Conservation (phyloP, 768 basidiomycete species). For the Strobilomyces confusus region DNA sequence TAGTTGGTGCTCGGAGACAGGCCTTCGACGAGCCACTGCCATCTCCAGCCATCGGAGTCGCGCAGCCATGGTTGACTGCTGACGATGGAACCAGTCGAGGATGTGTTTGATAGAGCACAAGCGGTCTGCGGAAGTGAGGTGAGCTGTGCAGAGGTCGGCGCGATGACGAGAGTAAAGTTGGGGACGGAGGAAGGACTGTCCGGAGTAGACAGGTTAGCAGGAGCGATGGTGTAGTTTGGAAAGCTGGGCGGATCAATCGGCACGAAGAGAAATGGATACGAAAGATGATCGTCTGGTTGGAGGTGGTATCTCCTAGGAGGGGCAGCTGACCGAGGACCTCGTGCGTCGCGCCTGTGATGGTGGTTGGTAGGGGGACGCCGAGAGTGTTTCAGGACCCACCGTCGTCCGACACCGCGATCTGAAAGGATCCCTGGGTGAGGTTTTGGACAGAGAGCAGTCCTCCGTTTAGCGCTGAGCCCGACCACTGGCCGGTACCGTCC, state of each 20-base stretch:
- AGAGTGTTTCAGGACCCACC: slow-evolving; percentile 21
- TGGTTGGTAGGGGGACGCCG: not conserved
- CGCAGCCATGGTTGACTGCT: slow-evolving; percentile 55
- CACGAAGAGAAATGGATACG: slow-evolving; percentile 45
- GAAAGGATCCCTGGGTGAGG: slow-evolving; percentile 42
- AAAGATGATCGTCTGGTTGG: slow-evolving; percentile 70
- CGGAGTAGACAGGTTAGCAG: slow-evolving; percentile 48
- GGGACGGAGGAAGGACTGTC: slow-evolving; percentile 38
- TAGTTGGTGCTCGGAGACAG: slow-evolving; percentile 71
- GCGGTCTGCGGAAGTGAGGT: slow-evolving; percentile 49
- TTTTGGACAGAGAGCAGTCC: slow-evolving; percentile 50
- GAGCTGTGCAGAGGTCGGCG: slow-evolving; percentile 44
- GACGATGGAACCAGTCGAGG: slow-evolving; percentile 36
- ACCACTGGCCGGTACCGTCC: slow-evolving; percentile 52
- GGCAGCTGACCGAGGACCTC: slow-evolving; percentile 41
- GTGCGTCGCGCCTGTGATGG: slow-evolving; percentile 45
- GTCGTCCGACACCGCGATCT: slow-evolving; percentile 53
- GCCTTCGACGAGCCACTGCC: slow-evolving; percentile 61
- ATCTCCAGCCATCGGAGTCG: slow-evolving; percentile 57
- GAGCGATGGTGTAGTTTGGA: slow-evolving; percentile 74
- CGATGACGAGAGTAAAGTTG: slow-evolving; percentile 54
- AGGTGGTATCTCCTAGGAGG: slow-evolving; percentile 68
- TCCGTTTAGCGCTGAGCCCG: slow-evolving; percentile 41
- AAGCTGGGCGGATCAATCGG: slow-evolving; percentile 41
- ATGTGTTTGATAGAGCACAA: slow-evolving; percentile 49